Conservation (phyloP, 1,284 basidiomycete genomes). For the Malassezia slooffiae region DNA sequence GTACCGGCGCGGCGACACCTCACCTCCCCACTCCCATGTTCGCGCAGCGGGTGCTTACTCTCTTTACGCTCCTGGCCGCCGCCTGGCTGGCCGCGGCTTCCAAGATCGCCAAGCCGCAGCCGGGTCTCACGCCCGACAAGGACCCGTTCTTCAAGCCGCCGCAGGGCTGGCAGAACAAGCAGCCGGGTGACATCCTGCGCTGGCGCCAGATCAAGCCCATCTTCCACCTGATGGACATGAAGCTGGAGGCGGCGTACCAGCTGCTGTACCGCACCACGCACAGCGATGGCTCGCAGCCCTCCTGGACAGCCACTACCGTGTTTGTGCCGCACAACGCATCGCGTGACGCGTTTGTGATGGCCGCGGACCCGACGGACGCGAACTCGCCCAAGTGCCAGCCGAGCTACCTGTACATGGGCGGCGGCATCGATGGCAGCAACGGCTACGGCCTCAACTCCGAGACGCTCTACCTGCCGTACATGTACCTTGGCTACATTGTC, state of each 20-base stretch:
- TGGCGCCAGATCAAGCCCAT: conserved; percentile 18
- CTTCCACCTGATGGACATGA: not conserved
- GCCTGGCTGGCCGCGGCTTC: too few species aligned
- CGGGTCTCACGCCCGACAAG: too few species aligned
- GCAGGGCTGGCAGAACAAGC: too few species aligned
- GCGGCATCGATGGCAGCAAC: not conserved
- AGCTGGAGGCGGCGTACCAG: conserved; percentile 20
- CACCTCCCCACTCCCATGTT: too few species aligned
- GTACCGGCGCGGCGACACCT: too few species aligned
- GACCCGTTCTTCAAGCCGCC: too few species aligned
- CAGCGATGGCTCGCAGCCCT: not conserved
- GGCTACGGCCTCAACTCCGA: conserved; percentile 2
- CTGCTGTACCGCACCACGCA: conserved; percentile 22
- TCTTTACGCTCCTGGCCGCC: too few species aligned
- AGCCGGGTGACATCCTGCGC: conserved; percentile 22
- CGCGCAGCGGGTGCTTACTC: too few species aligned
- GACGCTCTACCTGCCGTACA: conserved; percentile 5
- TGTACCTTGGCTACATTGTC: conserved; percentile 26
- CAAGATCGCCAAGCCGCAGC: too few species aligned
- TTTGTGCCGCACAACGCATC: conserved; percentile 19
- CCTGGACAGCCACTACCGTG: conserved; percentile 21
- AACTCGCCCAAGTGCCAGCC: conserved; percentile 23
- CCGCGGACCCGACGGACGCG: conserved; percentile 19
- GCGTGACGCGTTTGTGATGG: conserved; percentile 22
- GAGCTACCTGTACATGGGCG: conserved; percentile 16